Base-by-base conservation (phyloP, 2,329 filamentous ascomycete genomes). In the Hymenoscyphus fraxineus region DNA sequence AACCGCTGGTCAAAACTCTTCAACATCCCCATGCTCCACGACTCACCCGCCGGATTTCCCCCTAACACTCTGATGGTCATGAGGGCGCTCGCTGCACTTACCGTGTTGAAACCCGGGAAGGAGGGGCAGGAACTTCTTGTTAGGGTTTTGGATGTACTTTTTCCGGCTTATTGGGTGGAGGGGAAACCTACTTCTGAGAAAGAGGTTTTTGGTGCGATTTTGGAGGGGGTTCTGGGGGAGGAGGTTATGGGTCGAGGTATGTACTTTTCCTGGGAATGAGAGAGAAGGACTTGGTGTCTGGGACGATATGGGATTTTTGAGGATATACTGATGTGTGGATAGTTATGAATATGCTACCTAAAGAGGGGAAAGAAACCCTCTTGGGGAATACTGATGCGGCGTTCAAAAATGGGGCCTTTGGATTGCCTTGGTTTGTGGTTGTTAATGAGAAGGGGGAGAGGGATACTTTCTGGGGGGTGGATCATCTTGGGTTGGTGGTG, bases 381-480 rank as follows among this genome's bases (percentile, higher is more conserved):
- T 70, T 66, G 6, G 75, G 75, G 31, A 85, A 84, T 64, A 86
- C 83, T 1, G 78, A 85, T 15, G 67, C 73, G 60, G 82, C 84
- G 0, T 77, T 87, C 31, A 74, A 76, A 31, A 78, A 81, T 31
- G 85, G 84, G 1, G 83, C 83, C 0, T 88, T 88, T 77, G 85
- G 85, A 1, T 70, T 88, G 61, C 85, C 85, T 2, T 88, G 83
- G 81, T 84, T 86, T 70, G 75, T 78, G 73, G 85, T 83, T 61
- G 84, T 80, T 59, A 84, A 87, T 73, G 60, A 73, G 6, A 76
- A 82, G 60, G 85, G 84, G 0, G 74, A 82, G 70, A 84, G 73
- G 44, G 83, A 87, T 67, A 75, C 75, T 0, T 87, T 83, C 69
- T 88, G 83, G 82, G 85, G 85, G 0, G 80, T 88, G 15, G 85